phyloP scores from a whole-genome alignment of 192 early-diverging fungal species.

The Entomortierella lignicola region DNA sequence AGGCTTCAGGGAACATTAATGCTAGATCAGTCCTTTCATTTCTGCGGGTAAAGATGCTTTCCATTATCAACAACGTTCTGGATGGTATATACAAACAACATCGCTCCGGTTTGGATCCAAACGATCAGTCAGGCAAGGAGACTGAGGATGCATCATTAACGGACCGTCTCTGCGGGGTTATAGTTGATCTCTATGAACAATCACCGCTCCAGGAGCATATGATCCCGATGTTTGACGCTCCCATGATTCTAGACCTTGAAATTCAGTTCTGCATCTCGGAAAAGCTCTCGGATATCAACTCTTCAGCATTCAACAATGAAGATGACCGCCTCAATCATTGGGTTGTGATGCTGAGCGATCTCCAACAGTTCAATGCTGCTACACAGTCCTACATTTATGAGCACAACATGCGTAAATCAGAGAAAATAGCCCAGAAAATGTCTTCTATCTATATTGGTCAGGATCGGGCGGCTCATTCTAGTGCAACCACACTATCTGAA shows the following conservation, averaged over 20 bases:
- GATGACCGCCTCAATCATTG: constrained; percentile 58
- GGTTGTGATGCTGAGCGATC: constrained; percentile 21
- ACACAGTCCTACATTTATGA: constrained; percentile 32
- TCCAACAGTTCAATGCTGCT: constrained; percentile 33
- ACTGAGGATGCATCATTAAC: constrained; percentile 24
- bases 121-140: constrained; percentile 9
- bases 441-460: constrained; percentile 22
- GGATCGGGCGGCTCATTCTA: constrained; percentile 11
- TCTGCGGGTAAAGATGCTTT: constrained; percentile 63
- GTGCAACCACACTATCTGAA: constrained; percentile 15
- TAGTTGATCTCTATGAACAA: constrained; percentile 73
- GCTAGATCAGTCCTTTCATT: constrained; percentile 26
- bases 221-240: constrained; percentile 73
- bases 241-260: constrained; percentile 89
- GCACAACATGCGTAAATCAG: constrained; percentile 44
- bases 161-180: constrained; percentile 59
- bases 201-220: constrained; percentile 68
- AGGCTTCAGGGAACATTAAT: constrained; percentile 14
- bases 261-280: constrained; percentile 73
- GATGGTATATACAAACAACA: constrained; percentile 60
- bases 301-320: constrained; percentile 42
- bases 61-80: constrained; percentile 64
- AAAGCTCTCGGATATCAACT: constrained; percentile 63
- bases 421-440: constrained; percentile 31
- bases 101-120: constrained; percentile 35